Conservation (phyloP, 345 rosid species). For the Cardiospermum halicacabum region DNA sequence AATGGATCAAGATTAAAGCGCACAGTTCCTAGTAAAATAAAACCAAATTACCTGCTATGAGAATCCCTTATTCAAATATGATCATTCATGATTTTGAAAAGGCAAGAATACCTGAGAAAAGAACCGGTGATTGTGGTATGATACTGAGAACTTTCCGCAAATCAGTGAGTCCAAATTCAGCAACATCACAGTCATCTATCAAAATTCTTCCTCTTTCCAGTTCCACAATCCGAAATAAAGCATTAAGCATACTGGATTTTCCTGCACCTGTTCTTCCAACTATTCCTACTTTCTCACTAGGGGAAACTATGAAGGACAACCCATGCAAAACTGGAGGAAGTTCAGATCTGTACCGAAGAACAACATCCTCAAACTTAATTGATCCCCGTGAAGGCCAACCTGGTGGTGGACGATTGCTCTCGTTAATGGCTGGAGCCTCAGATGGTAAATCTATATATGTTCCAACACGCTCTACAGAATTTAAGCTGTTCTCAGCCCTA, state of each 20-base stretch:
- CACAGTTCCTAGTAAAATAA: conserved; percentile 58
- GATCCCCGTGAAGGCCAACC: conserved; percentile 87
- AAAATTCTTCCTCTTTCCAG: conserved; percentile 68
- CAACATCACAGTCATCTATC: conserved; percentile 62
- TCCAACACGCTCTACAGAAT: conserved; percentile 90
- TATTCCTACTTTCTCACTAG: conserved; percentile 81
- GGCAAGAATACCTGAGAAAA: conserved; percentile 93
- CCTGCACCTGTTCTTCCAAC: conserved; percentile 99
- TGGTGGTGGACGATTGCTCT: conserved; percentile 62
- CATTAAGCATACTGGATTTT: conserved; percentile 93
- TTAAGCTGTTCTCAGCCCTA: conserved; percentile 88
- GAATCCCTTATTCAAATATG: too few relatives aligned
- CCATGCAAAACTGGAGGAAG: conserved; percentile 90
- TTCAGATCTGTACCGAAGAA: conserved; percentile 83
- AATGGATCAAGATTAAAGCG: conserved; percentile 92
- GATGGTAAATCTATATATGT: conserved; percentile 78
- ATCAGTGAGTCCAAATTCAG: conserved; percentile 70
- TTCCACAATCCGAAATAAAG: conserved; percentile 85
- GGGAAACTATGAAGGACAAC: conserved; percentile 50
- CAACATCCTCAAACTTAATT: conserved; percentile 72
- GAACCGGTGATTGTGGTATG: conserved; percentile 94
- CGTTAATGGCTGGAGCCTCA: conserved; percentile 71
- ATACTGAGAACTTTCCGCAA: conserved; percentile 75
- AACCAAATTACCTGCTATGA: conserved; percentile 11
- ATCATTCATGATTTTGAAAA: too few relatives aligned